Evolutionary conservation across 2,329 filamentous ascomycete species (phyloP), one percentile per base, ranked within the genome.

Genomic region (Aspergillus ochraceoroseus): DNA sequence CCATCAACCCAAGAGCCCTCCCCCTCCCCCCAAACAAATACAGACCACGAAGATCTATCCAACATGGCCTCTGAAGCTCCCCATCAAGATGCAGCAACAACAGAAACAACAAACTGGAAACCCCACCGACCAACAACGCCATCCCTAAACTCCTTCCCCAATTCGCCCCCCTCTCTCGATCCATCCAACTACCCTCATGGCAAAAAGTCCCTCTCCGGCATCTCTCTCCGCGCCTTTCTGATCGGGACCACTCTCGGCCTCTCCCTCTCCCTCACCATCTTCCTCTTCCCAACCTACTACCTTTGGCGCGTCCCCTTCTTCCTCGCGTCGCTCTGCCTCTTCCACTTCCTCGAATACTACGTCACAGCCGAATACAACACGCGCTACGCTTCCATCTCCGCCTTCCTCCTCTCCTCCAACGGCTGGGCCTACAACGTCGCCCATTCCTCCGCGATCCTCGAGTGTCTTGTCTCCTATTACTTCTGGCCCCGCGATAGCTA

Each of bases 261-360:
- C 9, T 62, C 58, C 27, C 18, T 35, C 9, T 47, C 59, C 18
- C 37, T 63, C 8, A 55, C 63, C 3, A 12, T 64, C 7, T 43
- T 62, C 3, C 19, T 64, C 6, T 43, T 57, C 32, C 27, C 17
- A 25, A 13, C 34, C 11, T 29, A 44, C 27, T 63, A 67, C 3
- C 59, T 77, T 39, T 84, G 79, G 79, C 71, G 79, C 14, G 61
- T 77, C 1, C 71, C 74, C 6, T 72, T 76, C 54, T 72, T 73
- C 59, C 50, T 73, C 44, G 49, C 63, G 25, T 71, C 80, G 9
- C 80, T 96, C 32, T 76, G 82, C 17, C 55, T 83, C 19, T 96
- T 96, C 69, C 92, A 98, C 72, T 96, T 95, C 67, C 81, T 96
- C 64, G 92, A 98, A 67, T 98, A 89, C 72, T 94, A 82, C 74